Evolutionary conservation across 2,329 filamentous ascomycete genomes (phyloP).

Genomic region (Nothomitra cinnamomea): DNA sequence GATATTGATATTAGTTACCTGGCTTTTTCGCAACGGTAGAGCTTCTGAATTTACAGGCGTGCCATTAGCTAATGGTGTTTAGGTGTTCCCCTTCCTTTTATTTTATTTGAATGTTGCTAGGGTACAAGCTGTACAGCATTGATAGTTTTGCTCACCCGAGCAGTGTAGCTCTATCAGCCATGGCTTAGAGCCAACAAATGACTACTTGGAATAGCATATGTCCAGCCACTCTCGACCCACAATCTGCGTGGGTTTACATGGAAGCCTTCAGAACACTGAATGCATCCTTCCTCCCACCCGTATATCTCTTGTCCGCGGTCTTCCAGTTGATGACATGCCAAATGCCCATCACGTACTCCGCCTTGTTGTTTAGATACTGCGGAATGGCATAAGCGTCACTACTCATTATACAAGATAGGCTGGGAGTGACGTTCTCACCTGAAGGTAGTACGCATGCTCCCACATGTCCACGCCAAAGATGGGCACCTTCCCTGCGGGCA

Average conservation of each 20-base stretch:
- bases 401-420: background rate
- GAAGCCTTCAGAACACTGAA: conserved; percentile 3
- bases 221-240: background rate
- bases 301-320: conserved; percentile 45
- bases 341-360: conserved; percentile 57
- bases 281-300: conserved; percentile 19
- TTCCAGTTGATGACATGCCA: conserved; percentile 71
- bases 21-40: background rate
- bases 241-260: background rate
- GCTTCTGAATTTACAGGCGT: too few relatives aligned
- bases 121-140: too few relatives aligned
- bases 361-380: conserved; percentile 60
- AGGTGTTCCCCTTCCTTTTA: background rate
- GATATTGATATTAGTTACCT: background rate
- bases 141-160: too few relatives aligned
- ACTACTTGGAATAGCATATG: background rate
- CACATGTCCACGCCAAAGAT: conserved; percentile 76
- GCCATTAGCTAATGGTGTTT: background rate
- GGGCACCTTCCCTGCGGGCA: conserved; percentile 46
- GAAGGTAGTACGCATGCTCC: conserved; percentile 86
- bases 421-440: conserved; percentile 29
- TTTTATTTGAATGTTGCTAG: too few relatives aligned
- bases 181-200: background rate
- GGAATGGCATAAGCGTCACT: conserved; percentile 5
- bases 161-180: too few relatives aligned